These are phyloP conservation scores for Mytilinidion resinicola DNA, from an alignment of 495 filamentous ascomycete genomes.

Conservation along the genomic window DNA sequence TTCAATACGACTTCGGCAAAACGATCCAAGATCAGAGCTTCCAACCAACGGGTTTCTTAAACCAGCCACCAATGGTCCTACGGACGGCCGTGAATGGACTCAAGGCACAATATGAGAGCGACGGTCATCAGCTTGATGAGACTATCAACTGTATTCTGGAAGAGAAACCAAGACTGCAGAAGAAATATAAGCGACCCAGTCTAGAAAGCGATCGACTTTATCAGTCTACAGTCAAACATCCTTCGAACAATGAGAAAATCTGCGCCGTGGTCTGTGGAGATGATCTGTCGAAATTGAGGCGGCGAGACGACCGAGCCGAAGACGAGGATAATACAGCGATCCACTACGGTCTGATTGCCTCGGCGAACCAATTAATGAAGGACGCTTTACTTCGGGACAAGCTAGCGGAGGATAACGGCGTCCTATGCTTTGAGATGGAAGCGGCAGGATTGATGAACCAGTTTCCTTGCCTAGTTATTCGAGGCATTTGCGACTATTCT, in stretches of 20 bases:
- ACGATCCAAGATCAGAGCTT: constrained; percentile 24
- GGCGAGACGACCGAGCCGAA: not conserved
- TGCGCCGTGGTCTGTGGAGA: constrained; percentile 4
- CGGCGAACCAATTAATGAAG: constrained; percentile 9
- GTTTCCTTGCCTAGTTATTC: constrained; percentile 32
- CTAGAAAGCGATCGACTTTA: not conserved
- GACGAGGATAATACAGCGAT: constrained; percentile 5
- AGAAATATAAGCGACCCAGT: constrained; percentile 1
- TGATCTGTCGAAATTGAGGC: not conserved
- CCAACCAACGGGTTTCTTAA: constrained; percentile 29
- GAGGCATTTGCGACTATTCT: constrained; percentile 37
- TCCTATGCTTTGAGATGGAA: constrained; percentile 38
- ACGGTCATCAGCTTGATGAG: not conserved
- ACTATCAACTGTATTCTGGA: not conserved
- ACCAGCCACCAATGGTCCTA: constrained; percentile 31
- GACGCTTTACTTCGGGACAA: not conserved
- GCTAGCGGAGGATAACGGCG: constrained; percentile 3
- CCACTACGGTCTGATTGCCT: constrained; percentile 9
- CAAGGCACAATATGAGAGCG: not conserved
- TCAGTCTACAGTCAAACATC: not conserved
- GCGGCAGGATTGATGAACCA: constrained; percentile 30
- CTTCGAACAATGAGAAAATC: not conserved
- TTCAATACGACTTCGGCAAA: constrained; percentile 35
- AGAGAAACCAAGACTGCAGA: constrained; percentile 11
- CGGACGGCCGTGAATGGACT: constrained; percentile 22